A percentile compares a stretch with the other conserved stretches of the same genome.
These are phyloP conservation scores for Quercus agrifolia DNA, from an alignment of 306 rosid species.

Conservation along the genomic window DNA sequence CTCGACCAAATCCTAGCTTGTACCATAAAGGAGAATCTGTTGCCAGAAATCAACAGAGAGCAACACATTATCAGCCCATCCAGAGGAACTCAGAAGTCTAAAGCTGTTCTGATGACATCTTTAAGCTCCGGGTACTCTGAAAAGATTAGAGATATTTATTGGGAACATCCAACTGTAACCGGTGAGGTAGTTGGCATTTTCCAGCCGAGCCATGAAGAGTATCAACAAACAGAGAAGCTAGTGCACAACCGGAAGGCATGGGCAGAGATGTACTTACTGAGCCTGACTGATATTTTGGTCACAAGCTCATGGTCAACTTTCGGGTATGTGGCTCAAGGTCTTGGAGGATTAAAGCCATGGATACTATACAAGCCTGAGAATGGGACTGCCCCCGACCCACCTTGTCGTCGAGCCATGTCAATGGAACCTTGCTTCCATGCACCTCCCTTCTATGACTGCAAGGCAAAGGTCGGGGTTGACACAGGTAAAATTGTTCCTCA, in stretches of 20 bases:
- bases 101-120: conserved; percentile 63
- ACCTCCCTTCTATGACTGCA: conserved; percentile 76
- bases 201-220: conserved; percentile 77
- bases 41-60: conserved; percentile 45
- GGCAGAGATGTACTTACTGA: conserved; percentile 70
- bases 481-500: conserved; percentile 64
- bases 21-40: conserved; percentile 41
- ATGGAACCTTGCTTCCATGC: conserved; percentile 87
- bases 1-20: conserved; percentile 69
- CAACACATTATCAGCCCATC: conserved; percentile 23
- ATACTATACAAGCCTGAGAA: conserved; percentile 72
- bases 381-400: conserved; percentile 48
- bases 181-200: conserved; percentile 55
- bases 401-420: conserved; percentile 66
- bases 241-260: conserved; percentile 64
- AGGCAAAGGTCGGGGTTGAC: conserved; percentile 59
- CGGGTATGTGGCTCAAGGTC: conserved; percentile 79
- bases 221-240: conserved; percentile 66
- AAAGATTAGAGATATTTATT: conserved; percentile 54
- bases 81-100: conserved; percentile 33
- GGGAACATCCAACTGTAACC: conserved; percentile 64
- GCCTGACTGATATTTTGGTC: conserved; percentile 56
- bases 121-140: conserved; percentile 61
- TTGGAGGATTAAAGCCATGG: conserved; percentile 74
- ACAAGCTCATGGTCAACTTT: conserved; percentile 82